Percentiles rank a stretch among this genome's conserved stretches.
Evolutionary conservation across 306 rosid species (phyloP).

Genomic region (Sphenostylis stenocarpa): DNA sequence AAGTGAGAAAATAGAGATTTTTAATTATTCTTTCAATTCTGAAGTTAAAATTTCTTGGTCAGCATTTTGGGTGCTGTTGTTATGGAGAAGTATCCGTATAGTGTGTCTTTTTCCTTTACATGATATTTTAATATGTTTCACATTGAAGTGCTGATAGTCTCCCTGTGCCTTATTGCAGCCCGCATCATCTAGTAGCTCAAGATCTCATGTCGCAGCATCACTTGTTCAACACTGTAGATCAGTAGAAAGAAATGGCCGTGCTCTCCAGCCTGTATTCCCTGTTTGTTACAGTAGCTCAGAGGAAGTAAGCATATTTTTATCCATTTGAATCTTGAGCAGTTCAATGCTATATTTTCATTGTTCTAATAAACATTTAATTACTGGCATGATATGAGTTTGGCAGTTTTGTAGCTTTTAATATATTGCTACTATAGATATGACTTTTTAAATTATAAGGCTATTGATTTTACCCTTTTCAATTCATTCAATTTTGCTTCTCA

Average conservation of each 20-base stretch:
- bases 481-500: neutral
- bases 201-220: constrained; percentile 40
- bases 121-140: neutral
- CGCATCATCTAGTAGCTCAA: constrained; percentile 39
- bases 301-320: constrained; percentile 49
- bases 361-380: neutral
- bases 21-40: neutral
- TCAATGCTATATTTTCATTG: neutral
- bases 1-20: constrained; percentile 6
- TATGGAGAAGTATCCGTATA: neutral
- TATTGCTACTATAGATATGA: neutral
- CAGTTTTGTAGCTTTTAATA: neutral
- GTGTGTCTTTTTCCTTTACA: neutral
- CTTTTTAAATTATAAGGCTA: neutral
- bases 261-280: constrained; percentile 48
- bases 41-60: neutral
- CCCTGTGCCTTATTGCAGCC: constrained; percentile 48
- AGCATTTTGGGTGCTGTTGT: neutral
- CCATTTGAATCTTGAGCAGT: neutral
- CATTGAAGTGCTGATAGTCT: constrained; percentile 3
- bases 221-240: constrained; percentile 39
- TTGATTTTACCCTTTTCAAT: neutral
- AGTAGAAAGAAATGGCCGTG: constrained; percentile 34
- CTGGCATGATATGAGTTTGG: neutral
- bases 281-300: constrained; percentile 49